Percentiles rank a stretch among this genome's conserved stretches.
Conservation (phyloP, 2,329 filamentous ascomycete genomes). For the Chaetomium sp. region DNA sequence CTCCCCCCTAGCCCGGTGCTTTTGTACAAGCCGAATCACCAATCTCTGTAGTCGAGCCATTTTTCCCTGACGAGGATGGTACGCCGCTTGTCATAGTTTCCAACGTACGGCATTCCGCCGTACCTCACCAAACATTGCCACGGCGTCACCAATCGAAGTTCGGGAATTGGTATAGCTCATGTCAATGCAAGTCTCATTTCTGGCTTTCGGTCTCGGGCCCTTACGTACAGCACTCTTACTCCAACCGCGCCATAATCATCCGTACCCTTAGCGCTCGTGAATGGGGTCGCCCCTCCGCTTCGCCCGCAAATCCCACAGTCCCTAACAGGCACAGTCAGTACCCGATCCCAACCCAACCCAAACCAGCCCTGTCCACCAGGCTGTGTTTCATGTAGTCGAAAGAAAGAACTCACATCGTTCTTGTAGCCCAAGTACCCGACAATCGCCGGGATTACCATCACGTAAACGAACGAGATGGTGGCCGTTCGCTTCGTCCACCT, state of each 20-base stretch:
- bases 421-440: conserved; percentile 73
- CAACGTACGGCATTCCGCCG: neutral
- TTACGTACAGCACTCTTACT: conserved; percentile 47
- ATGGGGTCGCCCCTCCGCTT: conserved; percentile 89
- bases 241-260: conserved; percentile 9
- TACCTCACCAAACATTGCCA: neutral
- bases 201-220: neutral
- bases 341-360: neutral
- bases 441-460: conserved; percentile 69
- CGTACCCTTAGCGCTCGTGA: conserved; percentile 65
- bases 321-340: conserved; percentile 54
- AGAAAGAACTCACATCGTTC: conserved; percentile 72
- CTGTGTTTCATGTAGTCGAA: neutral
- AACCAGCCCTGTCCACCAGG: neutral
- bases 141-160: neutral
- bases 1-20: neutral
- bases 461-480: conserved; percentile 76
- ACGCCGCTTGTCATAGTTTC: neutral
- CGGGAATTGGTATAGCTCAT: conserved; percentile 7
- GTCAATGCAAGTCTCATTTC: neutral
- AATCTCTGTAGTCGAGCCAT: neutral
- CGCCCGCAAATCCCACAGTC: conserved; percentile 79
- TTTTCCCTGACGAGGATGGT: neutral
- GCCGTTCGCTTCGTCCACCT: conserved; percentile 86
- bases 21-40: neutral